Conservation (phyloP, 768 basidiomycete species). For the Pulveroboletus sp. region DNA sequence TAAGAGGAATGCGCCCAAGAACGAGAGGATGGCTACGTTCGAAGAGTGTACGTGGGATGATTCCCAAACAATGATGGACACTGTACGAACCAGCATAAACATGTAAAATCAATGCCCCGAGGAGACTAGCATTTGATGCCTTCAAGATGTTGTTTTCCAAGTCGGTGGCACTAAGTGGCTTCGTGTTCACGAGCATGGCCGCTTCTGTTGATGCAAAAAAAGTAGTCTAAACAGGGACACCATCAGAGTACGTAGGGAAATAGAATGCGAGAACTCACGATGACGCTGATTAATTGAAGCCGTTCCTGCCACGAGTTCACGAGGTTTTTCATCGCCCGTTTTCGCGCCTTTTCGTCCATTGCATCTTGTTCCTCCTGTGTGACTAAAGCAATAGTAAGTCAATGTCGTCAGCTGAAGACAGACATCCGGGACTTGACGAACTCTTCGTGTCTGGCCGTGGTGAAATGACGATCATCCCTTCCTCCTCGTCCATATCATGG, state of each 20-base stretch:
- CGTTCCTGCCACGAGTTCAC: slow-evolving; percentile 62
- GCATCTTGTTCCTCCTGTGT: slow-evolving; percentile 49
- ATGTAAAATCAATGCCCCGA: slow-evolving; percentile 53
- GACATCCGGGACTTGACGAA: slow-evolving; percentile 4
- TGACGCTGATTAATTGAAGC: slow-evolving; percentile 55
- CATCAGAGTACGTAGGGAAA: neutral
- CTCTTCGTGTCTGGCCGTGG: slow-evolving; percentile 14
- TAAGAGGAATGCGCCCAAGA: slow-evolving; percentile 53
- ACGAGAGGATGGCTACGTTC: slow-evolving; percentile 39
- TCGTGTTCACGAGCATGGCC: slow-evolving; percentile 44
- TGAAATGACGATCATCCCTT: slow-evolving; percentile 6
- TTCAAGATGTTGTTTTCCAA: slow-evolving; percentile 16
- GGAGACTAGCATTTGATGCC: slow-evolving; percentile 43
- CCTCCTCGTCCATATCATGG: slow-evolving; percentile 12
- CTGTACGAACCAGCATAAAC: slow-evolving; percentile 41
- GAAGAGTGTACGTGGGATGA: neutral
- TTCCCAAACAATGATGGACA: neutral
- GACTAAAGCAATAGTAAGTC: slow-evolving; percentile 20
- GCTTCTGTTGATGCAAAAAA: slow-evolving; percentile 60
- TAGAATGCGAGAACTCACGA: slow-evolving; percentile 35
- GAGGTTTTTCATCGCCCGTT: slow-evolving; percentile 45
- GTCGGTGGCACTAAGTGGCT: slow-evolving; percentile 23
- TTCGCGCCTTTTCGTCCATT: slow-evolving; percentile 41
- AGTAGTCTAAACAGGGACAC: slow-evolving; percentile 41
- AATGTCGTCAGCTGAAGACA: neutral